Evolutionary conservation across 805 yeast species (phyloP).

Genomic region (Kodamaea lidongshanica): DNA sequence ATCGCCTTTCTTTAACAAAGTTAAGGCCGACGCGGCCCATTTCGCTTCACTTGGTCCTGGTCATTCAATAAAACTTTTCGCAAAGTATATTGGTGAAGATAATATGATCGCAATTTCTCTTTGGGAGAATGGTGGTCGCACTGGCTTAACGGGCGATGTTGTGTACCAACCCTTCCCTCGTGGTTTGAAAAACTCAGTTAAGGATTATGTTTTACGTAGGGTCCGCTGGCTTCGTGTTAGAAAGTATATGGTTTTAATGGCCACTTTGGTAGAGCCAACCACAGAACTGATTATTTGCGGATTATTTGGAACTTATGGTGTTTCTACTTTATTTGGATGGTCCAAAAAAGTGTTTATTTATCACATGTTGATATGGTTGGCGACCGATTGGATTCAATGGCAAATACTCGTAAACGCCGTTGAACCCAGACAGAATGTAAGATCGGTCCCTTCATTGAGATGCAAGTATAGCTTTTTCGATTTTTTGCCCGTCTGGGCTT

Average conservation of each 20-base stretch:
- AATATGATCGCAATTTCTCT: constrained; percentile 85
- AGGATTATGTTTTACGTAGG: constrained; percentile 61
- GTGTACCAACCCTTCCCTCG: constrained; percentile 63
- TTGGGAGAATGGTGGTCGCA: constrained; percentile 63
- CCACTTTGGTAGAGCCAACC: constrained; percentile 80
- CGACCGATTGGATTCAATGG: constrained; percentile 58
- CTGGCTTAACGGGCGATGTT: constrained; percentile 72
- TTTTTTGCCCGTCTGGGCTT: constrained; percentile 48
- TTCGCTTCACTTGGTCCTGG: constrained; percentile 29
- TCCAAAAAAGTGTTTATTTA: constrained; percentile 38
- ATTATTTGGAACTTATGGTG: constrained; percentile 54
- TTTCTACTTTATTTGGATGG: constrained; percentile 39
- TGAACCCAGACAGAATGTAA: too few species aligned
- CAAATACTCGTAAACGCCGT: too few species aligned
- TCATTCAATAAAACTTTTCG: constrained; percentile 60
- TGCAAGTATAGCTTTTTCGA: constrained; percentile 11
- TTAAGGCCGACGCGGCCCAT: constrained; percentile 25
- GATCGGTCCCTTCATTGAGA: constrained; percentile 13
- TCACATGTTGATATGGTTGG: constrained; percentile 60
- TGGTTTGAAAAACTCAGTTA: constrained; percentile 22
- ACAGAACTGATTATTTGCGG: constrained; percentile 75
- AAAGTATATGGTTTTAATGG: constrained; percentile 79
- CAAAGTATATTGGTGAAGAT: constrained; percentile 84
- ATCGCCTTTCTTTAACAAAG: constrained; percentile 27
- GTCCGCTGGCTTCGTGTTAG: constrained; percentile 83